Evolutionary conservation across 108 stramenopile genomes (phyloP).

Genomic region (Cyclotella baltica): DNA sequence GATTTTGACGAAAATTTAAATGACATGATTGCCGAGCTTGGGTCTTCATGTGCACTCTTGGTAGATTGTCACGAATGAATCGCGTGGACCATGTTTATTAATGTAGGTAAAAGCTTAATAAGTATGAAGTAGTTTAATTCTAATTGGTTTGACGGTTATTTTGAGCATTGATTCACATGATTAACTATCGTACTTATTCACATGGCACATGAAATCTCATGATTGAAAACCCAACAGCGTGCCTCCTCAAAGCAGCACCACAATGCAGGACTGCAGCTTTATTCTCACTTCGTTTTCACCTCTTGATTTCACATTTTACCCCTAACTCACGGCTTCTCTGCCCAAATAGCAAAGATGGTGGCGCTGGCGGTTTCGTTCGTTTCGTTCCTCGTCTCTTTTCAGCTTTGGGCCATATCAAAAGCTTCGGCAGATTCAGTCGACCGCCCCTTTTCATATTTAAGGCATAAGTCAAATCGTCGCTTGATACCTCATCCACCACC

Average conservation of each 20-base stretch:
- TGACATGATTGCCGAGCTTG: not conserved
- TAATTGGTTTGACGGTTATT: not conserved
- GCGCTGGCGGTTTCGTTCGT: constrained; percentile 7
- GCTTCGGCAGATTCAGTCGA: too few species aligned
- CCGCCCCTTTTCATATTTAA: not conserved
- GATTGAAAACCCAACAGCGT: not conserved
- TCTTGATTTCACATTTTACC: too few species aligned
- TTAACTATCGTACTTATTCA: too few species aligned
- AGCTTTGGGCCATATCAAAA: not conserved
- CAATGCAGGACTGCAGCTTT: too few species aligned
- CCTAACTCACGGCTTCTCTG: too few species aligned
- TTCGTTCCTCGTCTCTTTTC: not conserved
- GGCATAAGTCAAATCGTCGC: not conserved
- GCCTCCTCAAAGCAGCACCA: not conserved
- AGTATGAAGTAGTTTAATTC: not conserved
- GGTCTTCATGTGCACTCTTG: constrained; percentile 9
- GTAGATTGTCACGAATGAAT: not conserved
- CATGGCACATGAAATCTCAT: not conserved
- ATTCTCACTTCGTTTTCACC: constrained; percentile 5
- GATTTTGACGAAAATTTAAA: not conserved
- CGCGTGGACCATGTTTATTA: not conserved
- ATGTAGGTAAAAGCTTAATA: too few species aligned
- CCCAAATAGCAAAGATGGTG: not conserved
- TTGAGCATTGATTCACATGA: not conserved
- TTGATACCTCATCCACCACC: not conserved